These are phyloP conservation scores for Mycena sp. DNA, from an alignment of 1,284 basidiomycete genomes.

Conservation along the genomic window DNA sequence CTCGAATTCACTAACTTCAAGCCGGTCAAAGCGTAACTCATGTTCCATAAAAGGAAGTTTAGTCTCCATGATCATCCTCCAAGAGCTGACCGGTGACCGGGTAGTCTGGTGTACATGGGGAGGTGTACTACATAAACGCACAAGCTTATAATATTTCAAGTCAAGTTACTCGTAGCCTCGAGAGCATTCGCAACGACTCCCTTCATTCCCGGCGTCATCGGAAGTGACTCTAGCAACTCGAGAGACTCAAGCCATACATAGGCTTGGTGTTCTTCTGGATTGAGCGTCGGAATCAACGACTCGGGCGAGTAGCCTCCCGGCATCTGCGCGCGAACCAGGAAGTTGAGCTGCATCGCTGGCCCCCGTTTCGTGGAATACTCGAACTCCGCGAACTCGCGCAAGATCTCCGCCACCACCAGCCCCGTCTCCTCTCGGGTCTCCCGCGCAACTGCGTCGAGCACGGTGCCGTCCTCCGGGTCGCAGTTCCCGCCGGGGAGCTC, in stretches of 20 bases:
- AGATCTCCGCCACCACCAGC: background rate
- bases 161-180: background rate
- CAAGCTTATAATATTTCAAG: no score
- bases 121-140: background rate
- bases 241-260: background rate
- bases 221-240: no score
- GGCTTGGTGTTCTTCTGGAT: conserved; percentile 1
- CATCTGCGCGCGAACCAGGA: background rate
- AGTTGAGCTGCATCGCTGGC: background rate
- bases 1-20: conserved; percentile 2
- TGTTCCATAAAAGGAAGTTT: no score
- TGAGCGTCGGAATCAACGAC: background rate
- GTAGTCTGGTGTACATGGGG: background rate
- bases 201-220: conserved; percentile 1
- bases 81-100: no score
- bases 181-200: background rate
- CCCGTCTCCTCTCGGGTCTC: conserved; percentile 5
- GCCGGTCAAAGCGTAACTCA: background rate
- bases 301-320: no score
- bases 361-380: background rate
- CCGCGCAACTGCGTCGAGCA: background rate
- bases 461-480: background rate
- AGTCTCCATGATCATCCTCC: no score
- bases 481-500: conserved; percentile 7
- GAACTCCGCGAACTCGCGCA: background rate